Evolutionary conservation across 2,329 filamentous ascomycete species (phyloP), one percentile per base, ranked within the genome.

Genomic region (Exophiala mesophila): DNA sequence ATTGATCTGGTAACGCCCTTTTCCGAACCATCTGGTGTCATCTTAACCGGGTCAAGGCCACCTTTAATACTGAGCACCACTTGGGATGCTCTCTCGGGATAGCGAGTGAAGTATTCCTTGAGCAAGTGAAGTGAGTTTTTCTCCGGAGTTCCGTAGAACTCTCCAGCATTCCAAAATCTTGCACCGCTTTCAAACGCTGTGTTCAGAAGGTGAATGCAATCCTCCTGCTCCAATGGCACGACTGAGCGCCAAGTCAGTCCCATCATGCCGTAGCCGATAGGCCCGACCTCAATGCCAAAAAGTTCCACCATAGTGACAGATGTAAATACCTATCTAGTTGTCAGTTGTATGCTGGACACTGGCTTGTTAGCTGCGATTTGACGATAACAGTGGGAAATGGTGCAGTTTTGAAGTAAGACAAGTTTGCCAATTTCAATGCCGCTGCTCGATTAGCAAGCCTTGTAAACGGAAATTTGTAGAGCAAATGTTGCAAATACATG

Each of bases 11-110:
- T 72, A 16, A 82, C 65, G 28, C 66, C 67, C 29, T 73, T 71
- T 5, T 73, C 71, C 3, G 70, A 74, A 16, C 74, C 71, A 53
- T 80, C 72, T 0, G 72, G 67, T 1, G 37, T 39, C 20, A 66
- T 52, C 6, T 52, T 60, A 3, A 56, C 47, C 2, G 60, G 42
- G 31, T 70, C 58, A 28, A 68, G 24, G 5, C 69, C 74, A 21
- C 79, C 79, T 63, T 84, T 84, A 55, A 84, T 70, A 53, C 70
- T 72, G 32, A 85, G 61, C 8, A 80, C 67, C 5, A 83, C 69
- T 55, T 78, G 77, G 33, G 71, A 65, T 6, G 78, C 78, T 48
- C 83, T 76, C 50, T 82, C 75, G 1, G 81, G 80, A 56, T 83
- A 75, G 47, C 73, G 70, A 19, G 68, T 68, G 56, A 84, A 82